Evolutionary conservation across 208 protist species (phyloP).

Genomic region (Leishmania tarentolae): DNA sequence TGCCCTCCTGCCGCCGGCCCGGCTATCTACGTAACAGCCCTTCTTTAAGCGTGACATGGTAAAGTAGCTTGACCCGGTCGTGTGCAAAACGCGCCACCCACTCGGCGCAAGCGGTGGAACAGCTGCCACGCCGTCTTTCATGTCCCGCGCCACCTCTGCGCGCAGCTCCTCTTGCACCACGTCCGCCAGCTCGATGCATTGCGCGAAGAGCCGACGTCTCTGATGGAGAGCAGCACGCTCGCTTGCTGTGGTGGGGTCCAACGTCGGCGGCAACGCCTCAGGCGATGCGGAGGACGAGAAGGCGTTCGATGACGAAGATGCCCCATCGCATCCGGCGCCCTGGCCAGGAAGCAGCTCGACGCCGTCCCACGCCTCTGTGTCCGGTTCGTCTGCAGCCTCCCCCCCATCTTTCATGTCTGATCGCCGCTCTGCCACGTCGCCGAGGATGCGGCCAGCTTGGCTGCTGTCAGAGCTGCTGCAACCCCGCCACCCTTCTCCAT

Average conservation of each 20-base stretch:
- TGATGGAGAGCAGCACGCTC: constrained; percentile 15
- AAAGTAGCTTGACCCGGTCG: constrained; percentile 60
- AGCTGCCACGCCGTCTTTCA: constrained; percentile 59
- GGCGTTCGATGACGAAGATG: background rate
- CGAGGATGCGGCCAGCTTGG: background rate
- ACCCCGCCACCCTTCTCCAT: background rate
- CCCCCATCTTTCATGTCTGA: background rate
- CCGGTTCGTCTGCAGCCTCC: background rate
- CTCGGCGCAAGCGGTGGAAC: constrained; percentile 72
- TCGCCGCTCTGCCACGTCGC: background rate
- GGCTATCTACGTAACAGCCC: background rate
- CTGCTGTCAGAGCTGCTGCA: background rate
- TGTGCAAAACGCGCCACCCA: constrained; percentile 71
- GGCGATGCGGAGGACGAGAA: background rate
- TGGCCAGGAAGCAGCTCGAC: background rate
- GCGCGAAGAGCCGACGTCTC: constrained; percentile 22
- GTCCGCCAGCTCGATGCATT: constrained; percentile 17
- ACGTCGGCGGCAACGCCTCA: background rate
- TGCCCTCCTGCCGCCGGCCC: background rate
- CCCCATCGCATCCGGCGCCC: background rate
- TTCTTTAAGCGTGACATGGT: constrained; percentile 38
- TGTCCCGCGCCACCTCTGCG: constrained; percentile 75
- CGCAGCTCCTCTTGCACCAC: constrained; percentile 49
- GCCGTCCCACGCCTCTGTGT: background rate
- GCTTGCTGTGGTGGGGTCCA: constrained; percentile 7